A percentile compares a stretch with the other conserved stretches of the same genome.
Evolutionary conservation across 345 rosid genomes (phyloP).

Genomic region (Acer campestre): DNA sequence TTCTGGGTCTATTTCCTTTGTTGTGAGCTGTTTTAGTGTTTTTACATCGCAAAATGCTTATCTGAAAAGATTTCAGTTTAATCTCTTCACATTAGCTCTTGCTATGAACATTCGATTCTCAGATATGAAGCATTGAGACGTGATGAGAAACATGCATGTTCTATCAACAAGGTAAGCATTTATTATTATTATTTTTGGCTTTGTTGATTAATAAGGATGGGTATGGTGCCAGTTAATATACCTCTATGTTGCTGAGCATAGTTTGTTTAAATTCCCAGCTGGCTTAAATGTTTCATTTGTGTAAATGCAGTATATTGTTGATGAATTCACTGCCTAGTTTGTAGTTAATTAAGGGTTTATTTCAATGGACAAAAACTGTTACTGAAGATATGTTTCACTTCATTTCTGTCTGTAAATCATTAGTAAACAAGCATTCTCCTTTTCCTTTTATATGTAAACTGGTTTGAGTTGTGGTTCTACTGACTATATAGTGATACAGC

Average conservation of each 20-base stretch:
- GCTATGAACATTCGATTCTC: neutral
- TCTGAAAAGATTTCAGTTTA: neutral
- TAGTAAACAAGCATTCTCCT: neutral
- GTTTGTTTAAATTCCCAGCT: neutral
- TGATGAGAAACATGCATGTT: neutral
- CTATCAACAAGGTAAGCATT: neutral
- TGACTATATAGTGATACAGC: too few species aligned
- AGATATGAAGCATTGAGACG: neutral
- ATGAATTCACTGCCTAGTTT: neutral
- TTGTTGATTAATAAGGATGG: neutral
- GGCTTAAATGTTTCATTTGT: neutral
- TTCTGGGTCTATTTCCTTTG: neutral
- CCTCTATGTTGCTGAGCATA: neutral
- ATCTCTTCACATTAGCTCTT: neutral
- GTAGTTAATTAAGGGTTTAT: neutral
- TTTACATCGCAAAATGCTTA: neutral
- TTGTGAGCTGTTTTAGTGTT: neutral
- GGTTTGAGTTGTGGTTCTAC: too few species aligned
- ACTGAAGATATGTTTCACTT: neutral
- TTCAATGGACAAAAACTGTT: neutral
- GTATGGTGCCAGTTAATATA: neutral
- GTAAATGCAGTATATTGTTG: neutral
- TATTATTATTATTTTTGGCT: neutral
- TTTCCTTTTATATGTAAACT: too few species aligned
- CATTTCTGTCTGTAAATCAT: neutral